Percentiles rank a stretch among this genome's conserved stretches.
Evolutionary conservation across 176 grass and related monocot species (phyloP).

Genomic region (Paspalum vaginatum): DNA sequence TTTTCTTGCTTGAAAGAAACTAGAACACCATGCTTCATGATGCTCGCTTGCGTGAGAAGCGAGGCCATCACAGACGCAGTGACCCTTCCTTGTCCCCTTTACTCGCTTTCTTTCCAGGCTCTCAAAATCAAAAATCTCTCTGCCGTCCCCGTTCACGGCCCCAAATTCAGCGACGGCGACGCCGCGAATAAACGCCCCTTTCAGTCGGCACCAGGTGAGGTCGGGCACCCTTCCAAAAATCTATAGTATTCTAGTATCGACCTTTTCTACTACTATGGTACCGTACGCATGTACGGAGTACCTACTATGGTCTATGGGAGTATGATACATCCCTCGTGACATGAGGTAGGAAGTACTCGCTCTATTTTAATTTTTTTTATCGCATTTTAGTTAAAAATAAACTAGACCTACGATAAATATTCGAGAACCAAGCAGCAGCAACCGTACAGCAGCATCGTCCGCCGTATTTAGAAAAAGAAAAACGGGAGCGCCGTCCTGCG

Average conservation of each 20-base stretch:
- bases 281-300: too few relatives aligned
- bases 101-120: background rate
- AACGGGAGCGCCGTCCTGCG: background rate
- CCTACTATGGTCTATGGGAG: too few relatives aligned
- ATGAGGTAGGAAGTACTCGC: conserved; percentile 39
- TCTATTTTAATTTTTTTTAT: too few relatives aligned
- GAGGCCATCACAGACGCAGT: conserved; percentile 5
- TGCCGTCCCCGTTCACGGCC: conserved; percentile 9
- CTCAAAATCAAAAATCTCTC: conserved; percentile 6
- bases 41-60: conserved; percentile 57
- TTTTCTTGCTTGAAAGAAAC: conserved; percentile 19
- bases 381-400: too few relatives aligned
- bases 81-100: background rate
- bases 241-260: background rate
- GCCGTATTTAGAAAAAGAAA: conserved; percentile 18
- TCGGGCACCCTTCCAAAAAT: background rate
- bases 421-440: too few relatives aligned
- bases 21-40: conserved; percentile 28
- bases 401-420: too few relatives aligned
- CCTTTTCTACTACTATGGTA: background rate
- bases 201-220: conserved; percentile 37
- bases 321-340: conserved; percentile 41
- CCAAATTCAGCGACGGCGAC: conserved; percentile 49
- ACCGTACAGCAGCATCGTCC: too few relatives aligned
- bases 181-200: conserved; percentile 35